Percentiles rank a stretch among this genome's conserved stretches.
Evolutionary conservation across 2,329 filamentous ascomycete species (phyloP).

Genomic region (Lasiodiplodia hormozganensis): DNA sequence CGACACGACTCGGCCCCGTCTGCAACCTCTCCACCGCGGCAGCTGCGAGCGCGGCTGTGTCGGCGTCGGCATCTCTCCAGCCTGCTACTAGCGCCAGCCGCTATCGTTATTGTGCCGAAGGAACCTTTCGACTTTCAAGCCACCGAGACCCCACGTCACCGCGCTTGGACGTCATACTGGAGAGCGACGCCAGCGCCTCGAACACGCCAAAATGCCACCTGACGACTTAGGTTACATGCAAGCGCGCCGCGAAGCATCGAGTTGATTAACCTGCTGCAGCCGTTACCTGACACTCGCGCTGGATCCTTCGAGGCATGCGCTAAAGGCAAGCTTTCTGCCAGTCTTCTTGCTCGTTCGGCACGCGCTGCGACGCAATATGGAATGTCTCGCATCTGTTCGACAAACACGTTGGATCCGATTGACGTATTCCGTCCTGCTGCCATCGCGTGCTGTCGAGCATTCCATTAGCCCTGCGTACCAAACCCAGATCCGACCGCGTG

Average conservation of each 20-base stretch:
- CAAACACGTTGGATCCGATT: neutral
- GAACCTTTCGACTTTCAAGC: slow-evolving; percentile 5
- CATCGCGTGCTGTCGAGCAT: neutral
- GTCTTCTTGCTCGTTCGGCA: neutral
- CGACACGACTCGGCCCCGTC: neutral
- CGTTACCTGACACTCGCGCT: slow-evolving; percentile 9
- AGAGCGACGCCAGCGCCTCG: slow-evolving; percentile 15
- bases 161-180: slow-evolving; percentile 5
- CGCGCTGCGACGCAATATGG: neutral
- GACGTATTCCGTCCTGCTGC: too few species aligned
- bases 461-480: slow-evolving; percentile 11
- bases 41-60: neutral
- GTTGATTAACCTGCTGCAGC: slow-evolving; percentile 10
- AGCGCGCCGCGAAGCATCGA: neutral
- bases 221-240: slow-evolving; percentile 9
- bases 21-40: neutral
- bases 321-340: slow-evolving; percentile 11
- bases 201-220: neutral
- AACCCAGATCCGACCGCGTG: slow-evolving; percentile 14
- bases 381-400: slow-evolving; percentile 7
- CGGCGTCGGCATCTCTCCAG: neutral
- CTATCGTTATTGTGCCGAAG: neutral
- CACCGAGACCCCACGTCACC: slow-evolving; percentile 16
- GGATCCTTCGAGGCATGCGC: slow-evolving; percentile 1
- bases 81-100: slow-evolving; percentile 7